Base-by-base conservation (phyloP, 1,139 yeast genomes). In the Yarrowia galli region DNA sequence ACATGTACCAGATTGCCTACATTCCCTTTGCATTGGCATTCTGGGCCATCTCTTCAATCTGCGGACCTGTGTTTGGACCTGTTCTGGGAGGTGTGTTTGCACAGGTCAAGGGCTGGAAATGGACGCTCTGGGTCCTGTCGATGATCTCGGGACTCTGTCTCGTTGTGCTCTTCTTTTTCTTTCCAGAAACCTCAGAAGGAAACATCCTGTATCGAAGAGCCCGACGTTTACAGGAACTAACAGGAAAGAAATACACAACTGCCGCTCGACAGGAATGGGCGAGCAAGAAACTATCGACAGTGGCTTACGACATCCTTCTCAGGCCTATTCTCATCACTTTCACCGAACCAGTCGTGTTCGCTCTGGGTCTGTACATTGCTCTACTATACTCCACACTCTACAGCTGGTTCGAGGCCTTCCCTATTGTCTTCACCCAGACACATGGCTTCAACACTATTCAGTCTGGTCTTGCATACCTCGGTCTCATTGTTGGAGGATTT, bases 11-110 rank as follows among this genome's bases (percentile, higher is more conserved):
- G 89, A 79, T 79, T 85, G 72, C 89, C 88, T 49, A 92, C 91
- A 51, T 88, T 87, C 77, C 78, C 15, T 65, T 87, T 20, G 93
- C 95, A 22, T 85, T 89, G 85, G 86, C 91, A 1, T 77, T 86
- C 40, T 90, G 90, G 80, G 88, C 92, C 77, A 78, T 89, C 68
- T 89, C 91, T 23, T 93, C 96, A 25, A 87, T 90, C 74, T 83
- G 88, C 76, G 96, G 96, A 70, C 97, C 97, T 1, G 89, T 89
- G 53, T 78, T 90, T 66, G 96, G 96, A 61, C 97, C 97, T 22
- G 82, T 91, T 67, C 85, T 91, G 75, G 96, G 96, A 69, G 91
- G 92, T 0, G 90, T 87, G 75, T 90, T 90, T 23, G 89, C 87
- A 22, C 87, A 87, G 74, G 75, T 82, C 67, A 84, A 88, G 74